Percentiles rank a stretch among this genome's conserved stretches.
Conservation (phyloP, 371 early-diverging fungal species). For the Lichtheimia corymbifera region DNA sequence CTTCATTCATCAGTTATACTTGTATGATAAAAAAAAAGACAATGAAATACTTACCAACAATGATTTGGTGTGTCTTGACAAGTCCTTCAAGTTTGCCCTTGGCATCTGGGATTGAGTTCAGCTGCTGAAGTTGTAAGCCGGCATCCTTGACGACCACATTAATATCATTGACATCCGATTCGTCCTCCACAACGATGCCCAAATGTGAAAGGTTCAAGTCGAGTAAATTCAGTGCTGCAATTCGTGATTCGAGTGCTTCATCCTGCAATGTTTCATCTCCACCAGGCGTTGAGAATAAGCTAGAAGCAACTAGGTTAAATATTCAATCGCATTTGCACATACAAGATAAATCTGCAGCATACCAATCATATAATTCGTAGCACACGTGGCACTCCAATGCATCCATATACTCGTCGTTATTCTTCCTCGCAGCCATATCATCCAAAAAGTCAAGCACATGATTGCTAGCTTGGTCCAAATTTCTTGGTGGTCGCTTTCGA, state of each 20-base stretch:
- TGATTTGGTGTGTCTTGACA: constrained; percentile 50
- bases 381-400: constrained; percentile 43
- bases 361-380: constrained; percentile 41
- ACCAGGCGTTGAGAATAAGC: constrained; percentile 9
- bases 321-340: neutral
- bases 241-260: constrained; percentile 66
- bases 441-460: constrained; percentile 31
- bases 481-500: constrained; percentile 30
- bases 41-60: constrained; percentile 36
- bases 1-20: neutral
- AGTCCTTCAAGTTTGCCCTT: constrained; percentile 51
- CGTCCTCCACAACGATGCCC: constrained; percentile 51
- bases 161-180: constrained; percentile 39
- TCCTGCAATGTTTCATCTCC: constrained; percentile 62
- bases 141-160: constrained; percentile 43
- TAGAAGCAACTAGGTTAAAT: neutral
- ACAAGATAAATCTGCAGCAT: neutral
- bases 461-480: constrained; percentile 25
- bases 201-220: constrained; percentile 60
- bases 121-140: constrained; percentile 49
- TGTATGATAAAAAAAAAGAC: neutral
- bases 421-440: constrained; percentile 19
- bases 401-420: constrained; percentile 33
- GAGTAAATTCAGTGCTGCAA: constrained; percentile 69
- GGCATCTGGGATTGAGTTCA: constrained; percentile 44